These are phyloP conservation scores for Cinnamomum chago DNA, from an alignment of 164 flowering plant genomes.

Conservation along the genomic window DNA sequence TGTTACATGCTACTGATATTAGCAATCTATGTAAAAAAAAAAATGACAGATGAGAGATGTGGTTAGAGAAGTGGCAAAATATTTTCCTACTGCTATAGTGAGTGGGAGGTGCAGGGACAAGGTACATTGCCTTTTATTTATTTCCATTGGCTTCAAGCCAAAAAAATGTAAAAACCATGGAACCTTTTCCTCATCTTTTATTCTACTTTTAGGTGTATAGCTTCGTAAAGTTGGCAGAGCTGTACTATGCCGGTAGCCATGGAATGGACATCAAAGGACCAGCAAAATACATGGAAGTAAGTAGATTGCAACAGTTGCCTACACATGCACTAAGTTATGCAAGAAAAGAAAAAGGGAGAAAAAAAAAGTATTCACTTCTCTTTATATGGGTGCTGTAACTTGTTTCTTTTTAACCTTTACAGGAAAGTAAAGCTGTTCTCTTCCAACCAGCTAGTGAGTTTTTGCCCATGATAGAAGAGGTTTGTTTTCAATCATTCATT, in stretches of 20 bases:
- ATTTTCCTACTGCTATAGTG: conserved; percentile 83
- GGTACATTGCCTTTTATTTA: conserved; percentile 36
- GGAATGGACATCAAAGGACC: conserved; percentile 96
- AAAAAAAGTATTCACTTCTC: too few relatives aligned
- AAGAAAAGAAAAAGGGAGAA: too few relatives aligned
- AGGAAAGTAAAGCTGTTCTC: conserved; percentile 10
- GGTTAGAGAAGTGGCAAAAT: conserved; percentile 52
- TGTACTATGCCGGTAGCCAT: conserved; percentile 90
- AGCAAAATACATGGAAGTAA: conserved; percentile 36
- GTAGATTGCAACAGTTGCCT: conserved; percentile 4
- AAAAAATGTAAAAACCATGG: background rate
- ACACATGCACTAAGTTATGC: background rate
- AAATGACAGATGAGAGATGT: conserved; percentile 27
- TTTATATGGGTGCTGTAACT: too few relatives aligned
- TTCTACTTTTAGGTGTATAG: conserved; percentile 42
- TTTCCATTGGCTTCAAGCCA: background rate
- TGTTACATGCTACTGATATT: background rate
- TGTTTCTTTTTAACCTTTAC: background rate
- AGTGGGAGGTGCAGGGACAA: conserved; percentile 81
- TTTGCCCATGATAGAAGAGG: conserved; percentile 23
- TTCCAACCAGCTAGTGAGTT: conserved; percentile 20
- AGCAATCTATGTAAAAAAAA: background rate
- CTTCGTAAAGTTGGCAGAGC: conserved; percentile 66
- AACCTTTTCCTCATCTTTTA: background rate
- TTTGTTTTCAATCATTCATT: background rate